Evolutionary conservation across 2,329 filamentous ascomycete genomes (phyloP), one percentile per base, ranked within the genome.

Genomic region (Parascedosporium putredinis): DNA sequence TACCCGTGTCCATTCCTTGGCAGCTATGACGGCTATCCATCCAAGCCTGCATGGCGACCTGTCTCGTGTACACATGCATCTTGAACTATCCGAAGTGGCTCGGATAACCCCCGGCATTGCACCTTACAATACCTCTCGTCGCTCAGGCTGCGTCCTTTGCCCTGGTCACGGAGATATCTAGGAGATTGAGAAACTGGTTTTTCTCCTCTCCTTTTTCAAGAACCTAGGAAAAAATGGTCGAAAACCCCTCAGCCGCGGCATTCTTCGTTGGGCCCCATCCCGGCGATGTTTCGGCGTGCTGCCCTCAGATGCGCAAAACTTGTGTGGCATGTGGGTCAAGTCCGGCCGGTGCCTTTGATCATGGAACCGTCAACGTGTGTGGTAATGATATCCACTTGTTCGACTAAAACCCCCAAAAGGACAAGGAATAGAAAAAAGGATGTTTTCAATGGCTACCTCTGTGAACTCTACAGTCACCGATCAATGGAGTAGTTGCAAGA

Each of bases 11-110:
- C 14, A 10, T 20, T 42, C 5, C 33, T 16, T 42, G 20, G 38
- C 20, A 20, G 2, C 7, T 12, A 16, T 36, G 18, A 16, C 8
- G 33, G 5, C 20, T 14, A 7, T 16, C n/a, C 9, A 18, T 36
- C 5, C 33, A 36, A 5, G 8, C 20, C 38, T 42, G 20, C 20
- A 42, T 22, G 38, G 16, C 16, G 5, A 20, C 33, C 20, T 16
- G 38, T 42, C 38, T 20, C 38, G 38, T 42, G 38, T 42, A 20
- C 38, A 20, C 38, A 42, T 42, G 38, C 38, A 42, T 42, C n/a
- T n/a, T 42, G 38, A 42, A 16, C 38, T 42, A 42, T 42, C 38
- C 38, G 16, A 42, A 20, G 16, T 10, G 10, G 23, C 38, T 24
- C 38, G 38, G 38, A 42, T 12, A 42, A 42, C 38, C 16, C 23